Evolutionary conservation across 352 stramenopile genomes (phyloP), one percentile per base, ranked within the genome.

Genomic region (Peronospora tabacina): DNA sequence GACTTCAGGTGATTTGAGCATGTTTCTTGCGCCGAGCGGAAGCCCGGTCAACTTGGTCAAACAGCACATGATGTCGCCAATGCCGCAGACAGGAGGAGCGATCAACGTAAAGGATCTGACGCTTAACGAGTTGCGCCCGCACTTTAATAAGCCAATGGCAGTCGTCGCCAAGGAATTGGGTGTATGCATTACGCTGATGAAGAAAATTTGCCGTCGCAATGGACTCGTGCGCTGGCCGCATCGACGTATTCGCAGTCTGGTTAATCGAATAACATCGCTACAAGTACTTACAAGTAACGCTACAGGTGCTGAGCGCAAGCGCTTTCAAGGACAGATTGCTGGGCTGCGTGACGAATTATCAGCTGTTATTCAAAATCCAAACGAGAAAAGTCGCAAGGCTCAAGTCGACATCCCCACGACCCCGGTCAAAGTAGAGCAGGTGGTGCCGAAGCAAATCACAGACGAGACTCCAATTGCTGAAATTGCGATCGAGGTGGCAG

Each of bases 101-200:
- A 59, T 85, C 17, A 83, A 79, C 46, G 75, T 86, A 28, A 88
- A 88, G 49, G 76, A 87, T 35, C 52, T 91, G 36, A 87, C 81
- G 32, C 68, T 91, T 20, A 87, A 91, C 44, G 77, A 88, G 45
- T 68, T 91, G 36, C 75, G 78, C 2, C 78, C 76, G 10, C 77
- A 89, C 54, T 91, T 91, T 40, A 89, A 91, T 61, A 89, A 89
- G 44, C 81, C 81, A 5, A 89, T 91, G 76, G 72, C 78, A 1
- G 74, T 79, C 7, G 81, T 91, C 7, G 81, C 77, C 16, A 87
- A 91, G 44, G 81, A 89, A 40, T 61, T 91, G 41, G 81, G 81
- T 26, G 77, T 91, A 19, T 91, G 81, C 45, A 89, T 91, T 58
- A 91, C 81, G 38, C 63, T 91, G 39, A 87, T 91, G 74, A 91